These are phyloP conservation scores for Corchorus olitorius DNA, from an alignment of 345 rosid genomes.

Conservation along the genomic window DNA sequence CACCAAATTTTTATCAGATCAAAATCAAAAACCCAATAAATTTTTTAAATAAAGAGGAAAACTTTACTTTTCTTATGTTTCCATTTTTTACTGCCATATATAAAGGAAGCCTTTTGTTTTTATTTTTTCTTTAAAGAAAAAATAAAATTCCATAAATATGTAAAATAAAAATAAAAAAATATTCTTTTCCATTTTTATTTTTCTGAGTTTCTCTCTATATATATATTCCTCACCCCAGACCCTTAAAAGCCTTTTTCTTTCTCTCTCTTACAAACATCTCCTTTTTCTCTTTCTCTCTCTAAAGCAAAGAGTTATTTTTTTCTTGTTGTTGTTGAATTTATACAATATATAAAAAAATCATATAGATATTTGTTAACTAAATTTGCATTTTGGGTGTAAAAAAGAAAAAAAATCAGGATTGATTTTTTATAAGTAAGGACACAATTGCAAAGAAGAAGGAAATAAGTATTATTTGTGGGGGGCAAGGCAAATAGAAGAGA, in stretches of 20 bases:
- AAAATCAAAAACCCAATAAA: neutral
- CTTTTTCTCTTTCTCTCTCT: conserved; percentile 6
- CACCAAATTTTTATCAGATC: neutral
- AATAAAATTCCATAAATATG: neutral
- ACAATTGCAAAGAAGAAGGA: conserved; percentile 26
- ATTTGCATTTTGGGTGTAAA: conserved; percentile 44
- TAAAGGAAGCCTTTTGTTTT: neutral
- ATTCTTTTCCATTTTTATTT: conserved; percentile 27
- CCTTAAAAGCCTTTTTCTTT: conserved; percentile 12
- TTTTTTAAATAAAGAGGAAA: neutral
- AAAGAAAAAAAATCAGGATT: neutral
- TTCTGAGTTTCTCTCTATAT: conserved; percentile 12
- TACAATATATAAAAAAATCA: neutral
- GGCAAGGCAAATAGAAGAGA: conserved; percentile 48
- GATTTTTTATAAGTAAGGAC: conserved; percentile 11
- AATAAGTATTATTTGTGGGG: conserved; percentile 29
- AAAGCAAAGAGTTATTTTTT: neutral
- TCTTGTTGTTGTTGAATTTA: conserved; percentile 15
- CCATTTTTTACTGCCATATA: neutral
- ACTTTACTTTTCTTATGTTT: neutral
- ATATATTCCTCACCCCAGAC: conserved; percentile 42
- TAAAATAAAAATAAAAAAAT: conserved; percentile 13
- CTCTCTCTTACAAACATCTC: conserved; percentile 3
- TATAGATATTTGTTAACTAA: conserved; percentile 34
- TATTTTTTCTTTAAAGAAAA: neutral